Percentiles rank a stretch among this genome's conserved stretches.
phyloP scores from a whole-genome alignment of 2,329 filamentous ascomycete species.

The Penicillium sp. region DNA sequence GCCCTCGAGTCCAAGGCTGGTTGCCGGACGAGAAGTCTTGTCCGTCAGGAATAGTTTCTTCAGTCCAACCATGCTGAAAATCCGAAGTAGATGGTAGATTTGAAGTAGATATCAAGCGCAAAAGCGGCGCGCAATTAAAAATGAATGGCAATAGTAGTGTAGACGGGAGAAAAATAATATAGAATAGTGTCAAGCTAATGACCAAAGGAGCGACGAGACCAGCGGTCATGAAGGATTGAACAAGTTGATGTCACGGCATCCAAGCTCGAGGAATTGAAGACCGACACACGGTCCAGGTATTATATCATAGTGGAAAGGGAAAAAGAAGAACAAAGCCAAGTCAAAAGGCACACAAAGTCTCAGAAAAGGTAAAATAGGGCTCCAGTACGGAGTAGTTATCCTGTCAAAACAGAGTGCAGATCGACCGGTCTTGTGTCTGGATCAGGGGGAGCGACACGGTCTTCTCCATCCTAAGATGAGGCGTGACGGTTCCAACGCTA shows the following conservation, averaged over 20 bases:
- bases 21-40: conserved; percentile 17
- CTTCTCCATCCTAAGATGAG: conserved; percentile 23
- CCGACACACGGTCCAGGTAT: conserved; percentile 13
- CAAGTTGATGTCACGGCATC: conserved; percentile 17
- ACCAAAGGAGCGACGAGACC: conserved; percentile 14
- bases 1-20: conserved; percentile 8
- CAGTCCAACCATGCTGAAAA: conserved; percentile 32
- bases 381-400: conserved; percentile 2
- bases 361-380: conserved; percentile 3
- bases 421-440: conserved; percentile 20
- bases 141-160: conserved; percentile 1
- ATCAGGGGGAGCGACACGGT: conserved; percentile 22
- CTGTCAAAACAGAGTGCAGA: conserved; percentile 18
- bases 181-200: conserved; percentile 4
- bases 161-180: background rate
- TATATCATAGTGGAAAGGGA: conserved; percentile 3
- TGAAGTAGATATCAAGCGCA: conserved; percentile 4
- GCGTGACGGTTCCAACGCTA: conserved; percentile 20
- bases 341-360: background rate
- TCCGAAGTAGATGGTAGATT: background rate
- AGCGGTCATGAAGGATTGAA: conserved; percentile 13
- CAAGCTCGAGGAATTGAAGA: conserved; percentile 6
- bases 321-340: conserved; percentile 3
- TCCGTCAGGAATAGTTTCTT: conserved; percentile 35
- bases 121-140: background rate